Evolutionary conservation across 78 protist species (phyloP).

Genomic region (Creolimax fragrantissima): DNA sequence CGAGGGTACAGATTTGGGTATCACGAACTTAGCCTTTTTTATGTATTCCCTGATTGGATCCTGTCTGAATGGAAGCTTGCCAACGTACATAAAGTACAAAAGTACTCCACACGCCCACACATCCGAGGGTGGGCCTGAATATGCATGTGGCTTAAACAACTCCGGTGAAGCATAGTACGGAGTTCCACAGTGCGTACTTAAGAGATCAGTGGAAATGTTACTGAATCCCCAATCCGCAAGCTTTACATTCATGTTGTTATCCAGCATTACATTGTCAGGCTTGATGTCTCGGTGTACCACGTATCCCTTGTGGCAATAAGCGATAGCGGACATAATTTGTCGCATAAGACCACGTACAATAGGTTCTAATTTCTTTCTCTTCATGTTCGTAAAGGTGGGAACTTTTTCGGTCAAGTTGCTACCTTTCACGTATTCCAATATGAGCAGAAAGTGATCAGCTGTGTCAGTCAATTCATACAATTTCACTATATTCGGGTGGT

Average conservation of each 20-base stretch:
- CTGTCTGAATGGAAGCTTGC: constrained; percentile 10
- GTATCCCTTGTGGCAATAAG: constrained; percentile 17
- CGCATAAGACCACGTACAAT: not conserved
- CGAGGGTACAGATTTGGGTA: not conserved
- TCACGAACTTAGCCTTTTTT: not conserved
- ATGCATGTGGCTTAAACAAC: constrained; percentile 25
- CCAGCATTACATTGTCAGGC: constrained; percentile 76
- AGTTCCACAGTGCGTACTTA: constrained; percentile 67
- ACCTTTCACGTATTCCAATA: constrained; percentile 23
- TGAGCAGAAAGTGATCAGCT: not conserved
- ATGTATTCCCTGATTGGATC: not conserved
- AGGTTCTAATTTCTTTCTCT: not conserved
- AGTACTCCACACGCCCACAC: constrained; percentile 40
- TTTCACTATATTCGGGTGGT: constrained; percentile 32
- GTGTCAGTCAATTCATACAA: constrained; percentile 40
- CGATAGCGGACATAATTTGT: constrained; percentile 20
- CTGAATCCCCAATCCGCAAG: constrained; percentile 76
- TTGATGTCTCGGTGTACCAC: constrained; percentile 27
- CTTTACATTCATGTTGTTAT: constrained; percentile 55
- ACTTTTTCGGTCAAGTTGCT: not conserved
- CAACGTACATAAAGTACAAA: not conserved
- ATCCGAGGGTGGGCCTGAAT: constrained; percentile 54
- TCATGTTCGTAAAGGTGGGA: not conserved
- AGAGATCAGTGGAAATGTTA: constrained; percentile 20
- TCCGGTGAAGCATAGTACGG: constrained; percentile 66